These are phyloP conservation scores for Pinus taeda DNA, from an alignment of 75 land plant species.

Conservation along the genomic window DNA sequence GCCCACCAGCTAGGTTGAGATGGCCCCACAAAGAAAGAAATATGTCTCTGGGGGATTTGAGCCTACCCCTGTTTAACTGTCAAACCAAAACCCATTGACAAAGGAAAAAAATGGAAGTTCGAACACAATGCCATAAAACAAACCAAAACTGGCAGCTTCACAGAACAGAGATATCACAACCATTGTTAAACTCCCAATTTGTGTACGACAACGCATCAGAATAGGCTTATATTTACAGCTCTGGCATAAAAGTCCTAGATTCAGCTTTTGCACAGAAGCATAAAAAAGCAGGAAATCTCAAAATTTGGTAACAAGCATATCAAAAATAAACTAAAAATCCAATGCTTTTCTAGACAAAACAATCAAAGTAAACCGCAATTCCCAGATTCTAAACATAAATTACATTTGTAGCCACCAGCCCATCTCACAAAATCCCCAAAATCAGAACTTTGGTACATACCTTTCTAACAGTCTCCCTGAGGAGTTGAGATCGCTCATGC, in stretches of 20 bases:
- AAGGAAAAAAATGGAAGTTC: not conserved
- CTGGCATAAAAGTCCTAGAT: not conserved
- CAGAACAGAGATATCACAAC: not conserved
- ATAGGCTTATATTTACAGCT: not conserved
- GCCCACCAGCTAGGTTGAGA: too few species aligned
- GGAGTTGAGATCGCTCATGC: not conserved
- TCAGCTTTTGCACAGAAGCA: not conserved
- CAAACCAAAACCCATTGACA: too few species aligned
- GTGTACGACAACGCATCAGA: not conserved
- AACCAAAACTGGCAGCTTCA: not conserved
- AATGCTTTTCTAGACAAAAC: not conserved
- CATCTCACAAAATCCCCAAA: not conserved
- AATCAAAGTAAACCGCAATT: not conserved
- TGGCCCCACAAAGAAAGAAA: too few species aligned
- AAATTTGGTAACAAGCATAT: not conserved
- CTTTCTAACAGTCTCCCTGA: slow-evolving; percentile 3
- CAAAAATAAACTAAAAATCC: not conserved
- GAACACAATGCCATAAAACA: not conserved
- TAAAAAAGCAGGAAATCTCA: not conserved
- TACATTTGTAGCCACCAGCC: not conserved
- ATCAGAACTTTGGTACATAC: not conserved
- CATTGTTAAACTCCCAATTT: not conserved
- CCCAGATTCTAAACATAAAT: not conserved
- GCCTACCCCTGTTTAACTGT: too few species aligned
- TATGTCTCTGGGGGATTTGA: too few species aligned